Evolutionary conservation across 345 rosid species (phyloP).

Genomic region (Pistacia vera): DNA sequence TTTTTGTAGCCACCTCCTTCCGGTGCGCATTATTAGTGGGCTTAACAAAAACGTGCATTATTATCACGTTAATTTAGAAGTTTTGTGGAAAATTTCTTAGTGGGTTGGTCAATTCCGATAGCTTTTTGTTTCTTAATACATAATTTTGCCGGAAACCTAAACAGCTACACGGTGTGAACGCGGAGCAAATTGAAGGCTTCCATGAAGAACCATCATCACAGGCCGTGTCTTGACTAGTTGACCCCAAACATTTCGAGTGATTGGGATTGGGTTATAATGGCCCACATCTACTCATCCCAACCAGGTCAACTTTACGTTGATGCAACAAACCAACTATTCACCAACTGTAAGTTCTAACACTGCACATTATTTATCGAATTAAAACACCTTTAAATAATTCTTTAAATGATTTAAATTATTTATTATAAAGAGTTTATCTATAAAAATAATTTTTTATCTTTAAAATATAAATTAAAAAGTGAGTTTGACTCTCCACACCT

Average conservation of each 20-base stretch:
- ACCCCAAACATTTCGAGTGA: neutral
- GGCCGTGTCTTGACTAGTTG: neutral
- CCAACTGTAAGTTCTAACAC: neutral
- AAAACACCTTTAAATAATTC: too few species aligned
- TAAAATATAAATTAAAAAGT: too few species aligned
- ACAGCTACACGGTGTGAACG: neutral
- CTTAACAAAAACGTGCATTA: neutral
- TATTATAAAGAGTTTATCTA: too few species aligned
- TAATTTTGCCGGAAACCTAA: neutral
- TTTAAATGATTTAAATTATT: too few species aligned
- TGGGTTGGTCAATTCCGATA: constrained; percentile 6
- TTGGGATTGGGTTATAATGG: neutral
- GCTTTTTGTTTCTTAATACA: neutral
- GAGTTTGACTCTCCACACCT: too few species aligned
- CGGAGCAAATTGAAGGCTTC: neutral
- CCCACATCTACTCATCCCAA: neutral
- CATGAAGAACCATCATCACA: neutral
- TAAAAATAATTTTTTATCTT: too few species aligned
- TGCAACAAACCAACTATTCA: constrained; percentile 4
- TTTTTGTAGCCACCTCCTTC: neutral
- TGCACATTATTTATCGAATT: too few species aligned
- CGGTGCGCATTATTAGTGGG: neutral
- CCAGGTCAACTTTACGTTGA: neutral
- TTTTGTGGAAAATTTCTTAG: neutral
- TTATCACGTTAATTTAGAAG: too few species aligned